phyloP scores from a whole-genome alignment of 768 basidiomycete genomes.

The Pulveroboletus sp. region DNA sequence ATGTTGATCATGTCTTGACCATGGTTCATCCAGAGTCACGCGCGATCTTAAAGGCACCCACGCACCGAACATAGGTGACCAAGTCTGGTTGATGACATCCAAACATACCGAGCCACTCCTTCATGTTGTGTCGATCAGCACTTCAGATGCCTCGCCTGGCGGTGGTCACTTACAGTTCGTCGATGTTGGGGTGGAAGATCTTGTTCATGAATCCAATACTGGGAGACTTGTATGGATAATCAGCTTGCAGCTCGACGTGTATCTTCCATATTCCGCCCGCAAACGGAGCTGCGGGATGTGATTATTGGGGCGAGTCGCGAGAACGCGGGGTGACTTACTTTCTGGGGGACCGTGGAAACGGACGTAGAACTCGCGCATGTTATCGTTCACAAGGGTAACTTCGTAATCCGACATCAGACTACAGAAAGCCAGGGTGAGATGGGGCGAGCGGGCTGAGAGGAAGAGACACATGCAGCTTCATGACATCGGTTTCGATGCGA shows the following conservation, averaged over 20 bases:
- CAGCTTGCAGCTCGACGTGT: constrained; percentile 96
- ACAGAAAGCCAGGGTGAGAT: constrained; percentile 14
- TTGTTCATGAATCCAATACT: constrained; percentile 99
- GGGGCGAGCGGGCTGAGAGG: background rate
- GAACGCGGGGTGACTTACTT: constrained; percentile 53
- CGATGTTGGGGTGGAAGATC: constrained; percentile 99
- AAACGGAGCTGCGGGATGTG: constrained; percentile 69
- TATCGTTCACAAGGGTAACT: constrained; percentile 95
- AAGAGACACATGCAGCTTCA: constrained; percentile 77
- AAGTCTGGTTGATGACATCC: constrained; percentile 98
- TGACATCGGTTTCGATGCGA: constrained; percentile 97
- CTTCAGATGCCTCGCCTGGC: background rate
- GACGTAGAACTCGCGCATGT: constrained; percentile 98
- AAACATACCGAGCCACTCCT: constrained; percentile 98
- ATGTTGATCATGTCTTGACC: constrained; percentile 96
- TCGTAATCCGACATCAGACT: constrained; percentile 99
- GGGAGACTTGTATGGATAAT: constrained; percentile 98
- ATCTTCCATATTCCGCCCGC: constrained; percentile 99
- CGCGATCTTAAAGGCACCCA: constrained; percentile 10
- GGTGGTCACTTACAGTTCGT: constrained; percentile 76
- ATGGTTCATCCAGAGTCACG: constrained; percentile 2
- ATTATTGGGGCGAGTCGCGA: constrained; percentile 2
- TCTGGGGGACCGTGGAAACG: constrained; percentile 91
- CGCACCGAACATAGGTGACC: constrained; percentile 99
- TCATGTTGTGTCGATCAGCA: constrained; percentile 11